These are phyloP conservation scores for Aspergillus funiculosus DNA, from an alignment of 495 filamentous ascomycete species.

Conservation along the genomic window DNA sequence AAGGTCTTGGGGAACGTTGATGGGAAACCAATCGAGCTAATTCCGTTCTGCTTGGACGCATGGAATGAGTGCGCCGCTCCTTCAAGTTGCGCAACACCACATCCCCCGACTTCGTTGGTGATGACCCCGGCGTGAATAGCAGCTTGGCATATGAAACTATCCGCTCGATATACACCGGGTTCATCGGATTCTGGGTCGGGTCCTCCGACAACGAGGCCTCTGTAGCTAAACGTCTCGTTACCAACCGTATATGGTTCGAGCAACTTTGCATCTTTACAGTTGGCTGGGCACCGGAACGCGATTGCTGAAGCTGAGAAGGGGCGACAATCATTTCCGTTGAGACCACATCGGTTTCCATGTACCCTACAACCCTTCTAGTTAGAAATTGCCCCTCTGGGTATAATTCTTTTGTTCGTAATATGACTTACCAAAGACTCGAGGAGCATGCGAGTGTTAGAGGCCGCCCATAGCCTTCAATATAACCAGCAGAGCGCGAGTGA, in stretches of 20 bases:
- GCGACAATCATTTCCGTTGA: slow-evolving; percentile 75
- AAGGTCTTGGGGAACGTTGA: slow-evolving; percentile 74
- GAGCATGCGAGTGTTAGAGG: slow-evolving; percentile 63
- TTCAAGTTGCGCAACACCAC: slow-evolving; percentile 64
- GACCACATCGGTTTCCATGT: slow-evolving; percentile 65
- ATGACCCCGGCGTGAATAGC: slow-evolving; percentile 76
- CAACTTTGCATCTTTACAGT: slow-evolving; percentile 60
- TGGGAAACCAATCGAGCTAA: slow-evolving; percentile 63
- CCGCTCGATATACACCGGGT: slow-evolving; percentile 61
- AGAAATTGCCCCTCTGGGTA: slow-evolving; percentile 1
- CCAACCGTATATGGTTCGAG: slow-evolving; percentile 72
- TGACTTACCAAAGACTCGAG: slow-evolving; percentile 50
- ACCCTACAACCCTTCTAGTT: slow-evolving; percentile 41
- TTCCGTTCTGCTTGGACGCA: slow-evolving; percentile 54
- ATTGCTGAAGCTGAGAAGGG: slow-evolving; percentile 66
- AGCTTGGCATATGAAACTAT: slow-evolving; percentile 76
- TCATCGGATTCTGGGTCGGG: slow-evolving; percentile 42
- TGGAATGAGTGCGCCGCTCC: slow-evolving; percentile 61
- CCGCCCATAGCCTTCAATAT: slow-evolving; percentile 63
- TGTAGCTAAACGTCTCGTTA: slow-evolving; percentile 62
- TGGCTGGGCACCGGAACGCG: slow-evolving; percentile 75
- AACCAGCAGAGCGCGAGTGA: slow-evolving; percentile 54
- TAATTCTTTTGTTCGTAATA: not conserved
- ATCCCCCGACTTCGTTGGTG: slow-evolving; percentile 63
- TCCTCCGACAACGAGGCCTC: slow-evolving; percentile 68